Base-by-base conservation (phyloP, 2,329 filamentous ascomycete species). In the Trichophaea hybrida region DNA sequence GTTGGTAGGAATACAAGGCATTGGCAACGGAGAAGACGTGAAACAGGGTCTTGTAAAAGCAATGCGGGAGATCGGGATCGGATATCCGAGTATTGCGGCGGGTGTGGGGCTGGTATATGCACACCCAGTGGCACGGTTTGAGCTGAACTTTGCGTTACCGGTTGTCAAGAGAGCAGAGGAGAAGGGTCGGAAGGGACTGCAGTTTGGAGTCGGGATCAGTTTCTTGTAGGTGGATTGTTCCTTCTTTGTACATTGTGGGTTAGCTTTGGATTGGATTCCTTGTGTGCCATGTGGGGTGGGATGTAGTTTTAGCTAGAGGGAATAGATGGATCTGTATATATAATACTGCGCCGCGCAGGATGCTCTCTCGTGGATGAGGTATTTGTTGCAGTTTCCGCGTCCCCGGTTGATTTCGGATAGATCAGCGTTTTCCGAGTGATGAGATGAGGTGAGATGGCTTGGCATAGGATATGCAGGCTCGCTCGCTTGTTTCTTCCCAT, bases 141-240 rank as follows among this genome's bases (percentile, higher is more conserved):
- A 98, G 75, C 76, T 98, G 67, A 98, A 98, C 73, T 95, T 98
- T 71, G 89, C 86, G 68, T 72, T 98, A 66, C 93, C 93, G 1
- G 72, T 98, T 61, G 84, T 91, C 15, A 72, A 88, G 69, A 80
- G 93, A 60, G 84, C 80, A 64, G 89, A 88, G 38, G 93, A 98
- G 74, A 84, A 93, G 68, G 84, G 82, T 13, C 81, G 91, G 58
- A 98, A 98, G 75, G 93, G 93, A 0, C 71, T 98, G 64, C 89
- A 93, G 71, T 84, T 98, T 68, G 93, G 93, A n/a, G 88, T 98
- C 44, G 93, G 93, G 54, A 89, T 98, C 70, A 94, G 87, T 74
- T 96, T 98, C 71, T 74, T 97, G 78, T 97, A 85, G 59, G 62
- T 17, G 31, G 5, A 50, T n/a, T 46, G n/a, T 46, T 46, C 13